Percentiles rank a stretch among this genome's conserved stretches.
Conservation (phyloP, 208 protist species). For the Leishmania braziliensis region DNA sequence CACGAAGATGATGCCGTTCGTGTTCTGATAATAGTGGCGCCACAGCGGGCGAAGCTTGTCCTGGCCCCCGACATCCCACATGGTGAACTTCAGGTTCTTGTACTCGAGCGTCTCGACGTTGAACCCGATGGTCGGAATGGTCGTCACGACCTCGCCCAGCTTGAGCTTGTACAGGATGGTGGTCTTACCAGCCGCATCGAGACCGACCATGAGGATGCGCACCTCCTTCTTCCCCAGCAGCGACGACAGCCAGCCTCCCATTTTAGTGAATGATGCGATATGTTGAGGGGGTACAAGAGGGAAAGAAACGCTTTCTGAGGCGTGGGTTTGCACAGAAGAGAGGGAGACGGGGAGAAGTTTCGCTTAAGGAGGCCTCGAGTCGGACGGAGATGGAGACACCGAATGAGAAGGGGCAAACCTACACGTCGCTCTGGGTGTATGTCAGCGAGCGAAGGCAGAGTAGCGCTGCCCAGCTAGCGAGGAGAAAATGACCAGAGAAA, state of each 20-base stretch:
- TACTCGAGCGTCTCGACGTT: constrained; percentile 98
- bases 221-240: constrained; percentile 96
- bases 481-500: background rate
- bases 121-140: constrained; percentile 97
- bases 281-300: background rate
- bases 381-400: background rate
- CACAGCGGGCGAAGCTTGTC: constrained; percentile 96
- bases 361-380: background rate
- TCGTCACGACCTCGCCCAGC: constrained; percentile 94
- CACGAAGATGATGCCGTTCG: constrained; percentile 97
- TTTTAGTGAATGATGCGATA: constrained; percentile 6
- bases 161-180: constrained; percentile 98
- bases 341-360: background rate
- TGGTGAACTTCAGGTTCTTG: constrained; percentile 97
- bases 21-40: constrained; percentile 97
- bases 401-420: background rate
- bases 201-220: constrained; percentile 98
- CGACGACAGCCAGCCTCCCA: constrained; percentile 70
- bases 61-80: constrained; percentile 97
- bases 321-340: background rate
- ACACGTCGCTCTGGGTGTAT: background rate
- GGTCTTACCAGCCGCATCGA: constrained; percentile 98
- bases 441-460: background rate
- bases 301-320: background rate
- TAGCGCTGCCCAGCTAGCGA: background rate